These are phyloP conservation scores for Trichocomaceae sp. DNA, from an alignment of 2,329 filamentous ascomycete genomes.

Conservation along the genomic window DNA sequence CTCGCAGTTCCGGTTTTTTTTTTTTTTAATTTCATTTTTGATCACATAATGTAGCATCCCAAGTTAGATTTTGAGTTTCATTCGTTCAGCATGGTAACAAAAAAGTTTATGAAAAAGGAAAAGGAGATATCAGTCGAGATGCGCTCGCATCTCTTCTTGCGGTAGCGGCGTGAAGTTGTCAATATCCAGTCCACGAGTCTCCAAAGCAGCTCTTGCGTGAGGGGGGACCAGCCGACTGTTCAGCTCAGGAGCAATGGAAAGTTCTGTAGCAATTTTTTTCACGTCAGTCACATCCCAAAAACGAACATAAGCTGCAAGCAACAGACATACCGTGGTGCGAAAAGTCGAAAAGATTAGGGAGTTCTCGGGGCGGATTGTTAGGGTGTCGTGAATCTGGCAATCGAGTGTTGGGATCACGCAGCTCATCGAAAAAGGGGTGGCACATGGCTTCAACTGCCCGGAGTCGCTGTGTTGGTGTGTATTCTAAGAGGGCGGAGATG, in stretches of 20 bases:
- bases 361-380: constrained; percentile 68
- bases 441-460: constrained; percentile 95
- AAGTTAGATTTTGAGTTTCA: constrained; percentile 25
- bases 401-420: constrained; percentile 83
- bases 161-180: constrained; percentile 87
- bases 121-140: constrained; percentile 67
- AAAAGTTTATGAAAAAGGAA: not conserved
- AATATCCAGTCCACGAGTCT: constrained; percentile 76
- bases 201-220: constrained; percentile 69
- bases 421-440: constrained; percentile 96
- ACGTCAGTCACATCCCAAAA: constrained; percentile 11
- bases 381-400: constrained; percentile 91
- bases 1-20: constrained; percentile 24
- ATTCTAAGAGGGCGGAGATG: constrained; percentile 88
- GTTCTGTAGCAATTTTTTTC: constrained; percentile 54
- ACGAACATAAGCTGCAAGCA: not conserved
- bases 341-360: constrained; percentile 89
- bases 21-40: constrained; percentile 12
- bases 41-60: constrained; percentile 29
- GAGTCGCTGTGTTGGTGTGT: constrained; percentile 91
- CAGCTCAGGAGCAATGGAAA: constrained; percentile 86
- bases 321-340: constrained; percentile 79
- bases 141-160: constrained; percentile 96
- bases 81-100: constrained; percentile 12
- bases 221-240: constrained; percentile 82